Conservation (phyloP, 345 rosid genomes). For the Passiflora organensis region DNA sequence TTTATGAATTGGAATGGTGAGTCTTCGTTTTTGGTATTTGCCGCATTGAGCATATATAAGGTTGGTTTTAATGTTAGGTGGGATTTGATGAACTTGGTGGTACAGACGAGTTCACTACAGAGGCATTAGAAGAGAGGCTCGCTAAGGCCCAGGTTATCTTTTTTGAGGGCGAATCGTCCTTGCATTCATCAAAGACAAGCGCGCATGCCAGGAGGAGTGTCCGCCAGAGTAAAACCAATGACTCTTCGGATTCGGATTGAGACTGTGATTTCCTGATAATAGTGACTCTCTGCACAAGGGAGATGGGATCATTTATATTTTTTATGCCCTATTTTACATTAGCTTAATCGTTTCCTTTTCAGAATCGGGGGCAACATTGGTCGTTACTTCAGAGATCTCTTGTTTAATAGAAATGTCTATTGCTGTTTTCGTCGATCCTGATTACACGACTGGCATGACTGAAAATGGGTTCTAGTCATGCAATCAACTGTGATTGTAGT, state of each 20-base stretch:
- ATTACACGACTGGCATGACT: too few relatives aligned
- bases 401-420: background rate
- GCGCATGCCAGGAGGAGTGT: constrained; percentile 59
- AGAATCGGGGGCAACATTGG: background rate
- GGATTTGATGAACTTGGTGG: constrained; percentile 95
- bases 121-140: constrained; percentile 85
- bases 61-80: constrained; percentile 42
- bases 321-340: background rate
- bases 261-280: background rate
- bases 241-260: constrained; percentile 27
- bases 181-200: constrained; percentile 38
- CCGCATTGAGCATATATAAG: too few relatives aligned
- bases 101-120: constrained; percentile 89
- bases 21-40: too few relatives aligned
- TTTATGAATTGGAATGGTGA: background rate
- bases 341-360: background rate
- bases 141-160: constrained; percentile 80
- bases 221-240: constrained; percentile 40
- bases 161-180: constrained; percentile 78
- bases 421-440: too few relatives aligned
- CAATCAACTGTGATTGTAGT: too few relatives aligned
- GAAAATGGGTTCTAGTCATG: too few relatives aligned
- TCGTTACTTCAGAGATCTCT: background rate
- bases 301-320: background rate
- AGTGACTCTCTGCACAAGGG: background rate